These are phyloP conservation scores for Bipolaris cookei DNA, from an alignment of 2,329 filamentous ascomycete genomes.

Conservation along the genomic window DNA sequence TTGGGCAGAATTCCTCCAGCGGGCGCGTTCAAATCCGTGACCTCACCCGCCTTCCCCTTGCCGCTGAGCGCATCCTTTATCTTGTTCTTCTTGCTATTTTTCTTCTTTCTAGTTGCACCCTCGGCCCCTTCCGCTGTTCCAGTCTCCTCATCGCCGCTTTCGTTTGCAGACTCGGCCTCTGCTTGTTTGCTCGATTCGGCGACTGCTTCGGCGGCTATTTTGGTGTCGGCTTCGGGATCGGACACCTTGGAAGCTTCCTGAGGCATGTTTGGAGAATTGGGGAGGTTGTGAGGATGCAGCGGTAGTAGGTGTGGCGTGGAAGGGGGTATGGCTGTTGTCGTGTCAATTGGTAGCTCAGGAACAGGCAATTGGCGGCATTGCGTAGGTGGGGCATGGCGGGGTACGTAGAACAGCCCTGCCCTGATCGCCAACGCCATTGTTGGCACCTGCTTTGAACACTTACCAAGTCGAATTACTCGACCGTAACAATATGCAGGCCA, in stretches of 20 bases:
- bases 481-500: not conserved
- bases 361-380: slow-evolving; percentile 16
- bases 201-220: slow-evolving; percentile 53
- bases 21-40: slow-evolving; percentile 34
- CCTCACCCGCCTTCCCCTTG: slow-evolving; percentile 41
- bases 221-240: slow-evolving; percentile 59
- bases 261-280: slow-evolving; percentile 34
- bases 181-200: slow-evolving; percentile 42
- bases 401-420: not conserved
- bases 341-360: slow-evolving; percentile 13
- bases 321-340: slow-evolving; percentile 18
- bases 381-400: slow-evolving; percentile 20
- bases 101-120: slow-evolving; percentile 63
- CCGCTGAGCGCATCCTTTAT: slow-evolving; percentile 54
- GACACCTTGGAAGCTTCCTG: slow-evolving; percentile 67
- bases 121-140: slow-evolving; percentile 45
- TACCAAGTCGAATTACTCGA: not conserved
- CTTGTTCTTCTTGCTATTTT: slow-evolving; percentile 70
- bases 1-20: slow-evolving; percentile 44
- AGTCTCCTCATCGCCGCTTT: slow-evolving; percentile 46
- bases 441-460: not conserved
- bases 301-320: slow-evolving; percentile 34
- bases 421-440: slow-evolving; percentile 2
- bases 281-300: not conserved
- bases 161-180: slow-evolving; percentile 39